Evolutionary conservation across 768 basidiomycete genomes (phyloP).

Genomic region (Termitomyces sp.): DNA sequence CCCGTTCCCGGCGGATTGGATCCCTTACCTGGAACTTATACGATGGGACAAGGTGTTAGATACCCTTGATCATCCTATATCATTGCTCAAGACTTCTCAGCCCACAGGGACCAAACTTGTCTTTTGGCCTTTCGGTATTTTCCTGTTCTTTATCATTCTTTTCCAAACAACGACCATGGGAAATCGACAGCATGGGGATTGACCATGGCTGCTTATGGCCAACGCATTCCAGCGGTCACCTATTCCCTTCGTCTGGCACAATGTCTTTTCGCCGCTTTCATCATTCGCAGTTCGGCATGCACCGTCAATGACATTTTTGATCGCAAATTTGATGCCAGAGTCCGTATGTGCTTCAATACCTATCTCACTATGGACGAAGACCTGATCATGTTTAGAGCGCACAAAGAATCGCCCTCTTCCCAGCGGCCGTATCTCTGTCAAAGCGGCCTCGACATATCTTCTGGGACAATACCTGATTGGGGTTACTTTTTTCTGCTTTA

Average conservation of each 20-base stretch:
- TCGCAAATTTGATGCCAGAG: slow-evolving; percentile 39
- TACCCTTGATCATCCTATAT: background rate
- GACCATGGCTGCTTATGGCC: background rate
- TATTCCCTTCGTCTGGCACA: slow-evolving; percentile 17
- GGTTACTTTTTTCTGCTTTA: slow-evolving; percentile 26
- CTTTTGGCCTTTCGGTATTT: slow-evolving; percentile 45
- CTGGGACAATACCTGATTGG: slow-evolving; percentile 33
- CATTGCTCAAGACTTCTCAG: slow-evolving; percentile 16
- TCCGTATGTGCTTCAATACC: slow-evolving; percentile 24
- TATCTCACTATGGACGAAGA: too few species aligned
- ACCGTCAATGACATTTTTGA: slow-evolving; percentile 50
- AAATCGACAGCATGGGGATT: background rate
- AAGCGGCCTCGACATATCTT: slow-evolving; percentile 30
- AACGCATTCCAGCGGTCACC: background rate
- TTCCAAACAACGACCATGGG: background rate
- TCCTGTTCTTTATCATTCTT: background rate
- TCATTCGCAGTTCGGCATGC: slow-evolving; percentile 39
- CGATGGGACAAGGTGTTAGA: slow-evolving; percentile 34
- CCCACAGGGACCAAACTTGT: slow-evolving; percentile 42
- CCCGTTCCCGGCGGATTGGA: background rate
- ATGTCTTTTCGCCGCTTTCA: slow-evolving; percentile 30
- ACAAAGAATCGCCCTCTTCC: slow-evolving; percentile 39
- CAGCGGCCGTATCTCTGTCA: slow-evolving; percentile 38
- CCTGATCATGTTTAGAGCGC: slow-evolving; percentile 26
- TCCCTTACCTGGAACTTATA: slow-evolving; percentile 26